Evolutionary conservation across 2,329 filamentous ascomycete genomes (phyloP).

Genomic region (Leptographium procerum): DNA sequence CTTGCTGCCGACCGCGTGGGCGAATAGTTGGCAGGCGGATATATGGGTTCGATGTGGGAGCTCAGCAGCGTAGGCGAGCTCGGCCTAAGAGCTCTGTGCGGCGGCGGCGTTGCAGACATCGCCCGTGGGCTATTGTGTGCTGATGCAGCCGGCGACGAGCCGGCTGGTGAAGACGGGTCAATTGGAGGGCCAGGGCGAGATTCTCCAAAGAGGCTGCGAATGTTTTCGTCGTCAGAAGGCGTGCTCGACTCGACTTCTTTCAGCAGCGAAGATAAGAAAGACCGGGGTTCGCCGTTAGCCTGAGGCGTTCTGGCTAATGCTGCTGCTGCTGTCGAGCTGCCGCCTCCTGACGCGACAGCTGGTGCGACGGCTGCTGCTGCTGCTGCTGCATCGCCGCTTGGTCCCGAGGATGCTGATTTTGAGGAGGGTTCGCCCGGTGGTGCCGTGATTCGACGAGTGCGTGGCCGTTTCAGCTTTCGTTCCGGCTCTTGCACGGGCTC

Average conservation of each 20-base stretch:
- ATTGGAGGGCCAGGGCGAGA: constrained; percentile 16
- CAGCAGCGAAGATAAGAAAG: constrained; percentile 75
- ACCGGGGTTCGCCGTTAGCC: constrained; percentile 43
- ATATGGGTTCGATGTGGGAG: constrained; percentile 61
- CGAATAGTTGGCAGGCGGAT: constrained; percentile 65
- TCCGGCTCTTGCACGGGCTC: constrained; percentile 61
- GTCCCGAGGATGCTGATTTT: constrained; percentile 3
- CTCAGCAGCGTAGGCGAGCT: constrained; percentile 56
- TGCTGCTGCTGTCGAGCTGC: not conserved
- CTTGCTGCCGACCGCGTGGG: constrained; percentile 33
- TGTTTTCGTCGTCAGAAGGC: constrained; percentile 44
- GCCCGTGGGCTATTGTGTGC: constrained; percentile 56
- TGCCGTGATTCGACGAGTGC: constrained; percentile 56
- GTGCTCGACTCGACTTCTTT: constrained; percentile 71
- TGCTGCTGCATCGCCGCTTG: not conserved
- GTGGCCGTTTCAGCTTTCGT: constrained; percentile 76
- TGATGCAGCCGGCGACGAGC: constrained; percentile 53
- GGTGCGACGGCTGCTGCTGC: not conserved
- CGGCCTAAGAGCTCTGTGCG: constrained; percentile 47
- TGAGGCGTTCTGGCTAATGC: not conserved
- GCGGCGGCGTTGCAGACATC: constrained; percentile 58
- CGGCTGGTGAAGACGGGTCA: constrained; percentile 20
- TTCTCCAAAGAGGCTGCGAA: constrained; percentile 27
- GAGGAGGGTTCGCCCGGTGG: constrained; percentile 33
- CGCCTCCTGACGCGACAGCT: not conserved